Evolutionary conservation across 495 filamentous ascomycete species (phyloP), one percentile per base, ranked within the genome.

Genomic region (Tuber indicum): DNA sequence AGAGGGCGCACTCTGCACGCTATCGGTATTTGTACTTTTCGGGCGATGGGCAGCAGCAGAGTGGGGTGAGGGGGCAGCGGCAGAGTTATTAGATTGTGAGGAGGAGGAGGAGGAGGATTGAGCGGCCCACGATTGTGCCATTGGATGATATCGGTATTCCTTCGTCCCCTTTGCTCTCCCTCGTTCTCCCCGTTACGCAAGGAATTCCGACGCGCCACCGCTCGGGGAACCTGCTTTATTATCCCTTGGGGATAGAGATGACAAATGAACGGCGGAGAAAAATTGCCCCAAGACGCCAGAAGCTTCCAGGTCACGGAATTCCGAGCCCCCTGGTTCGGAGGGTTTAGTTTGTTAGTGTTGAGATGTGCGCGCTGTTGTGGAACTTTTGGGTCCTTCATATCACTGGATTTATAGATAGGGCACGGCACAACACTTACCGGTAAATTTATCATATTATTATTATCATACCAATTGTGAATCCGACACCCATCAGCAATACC

Each of bases 121-220:
- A 66, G 58, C 4, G 26, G 58, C 26, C 58, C 58, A 66, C 58
- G 58, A 66, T 36, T 66, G 58, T 32, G 58, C 58, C 58, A 66
- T 66, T 36, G 58, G 58, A 32, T 62, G 52, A 66, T 66, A 66
- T 19, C 26, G 26, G 26, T 36, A 36, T 66, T 66, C 58, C 32
- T 66, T 66, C 58, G 32, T 66, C 5, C 58, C 58, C 58, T 66
- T 36, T 36, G 26, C 58, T 66, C 58, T 66, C 45, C 45, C 21
- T 52, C 21, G 7, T 9, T 52, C 23, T n/a, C 58, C 12, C 58
- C 26, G 26, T 62, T 66, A 66, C 32, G 58, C 58, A 66, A 17
- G 58, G 58, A 66, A 66, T 66, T 66, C 58, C 58, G 58, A 66
- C 58, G 58, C 58, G 17, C 58, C 58, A 26, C 58, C 58, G 58